Percentiles rank a stretch among this genome's conserved stretches.
Conservation (phyloP, 2,329 filamentous ascomycete species). For the Madurella fahalii region DNA sequence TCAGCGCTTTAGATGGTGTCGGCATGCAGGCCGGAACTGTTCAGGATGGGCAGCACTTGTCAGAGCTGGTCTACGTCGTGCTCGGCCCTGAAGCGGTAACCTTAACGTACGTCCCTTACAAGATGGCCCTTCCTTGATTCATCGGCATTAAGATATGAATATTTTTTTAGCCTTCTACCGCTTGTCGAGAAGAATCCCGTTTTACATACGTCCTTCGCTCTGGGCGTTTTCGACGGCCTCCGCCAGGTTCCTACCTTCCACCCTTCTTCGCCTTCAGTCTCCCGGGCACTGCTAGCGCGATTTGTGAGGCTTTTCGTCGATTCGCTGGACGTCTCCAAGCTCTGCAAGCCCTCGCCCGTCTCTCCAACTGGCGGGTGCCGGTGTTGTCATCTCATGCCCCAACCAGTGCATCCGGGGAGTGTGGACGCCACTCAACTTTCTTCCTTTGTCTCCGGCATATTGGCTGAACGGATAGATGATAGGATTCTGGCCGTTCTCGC, state of each 20-base stretch:
- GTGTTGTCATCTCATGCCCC: neutral
- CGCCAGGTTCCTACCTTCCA: neutral
- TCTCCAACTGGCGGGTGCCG: neutral
- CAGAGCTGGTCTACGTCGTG: neutral
- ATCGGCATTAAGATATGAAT: neutral
- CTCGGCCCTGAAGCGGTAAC: neutral
- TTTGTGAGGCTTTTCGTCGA: slow-evolving; percentile 1
- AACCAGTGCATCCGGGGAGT: neutral
- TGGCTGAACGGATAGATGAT: neutral
- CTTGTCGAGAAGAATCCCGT: slow-evolving; percentile 8
- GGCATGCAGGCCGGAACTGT: neutral
- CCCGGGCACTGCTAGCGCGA: neutral
- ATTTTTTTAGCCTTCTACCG: slow-evolving; percentile 1
- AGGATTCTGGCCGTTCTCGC: slow-evolving; percentile 3
- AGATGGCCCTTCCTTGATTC: neutral
- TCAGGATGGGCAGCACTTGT: neutral
- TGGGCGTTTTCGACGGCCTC: slow-evolving; percentile 10
- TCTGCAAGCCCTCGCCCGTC: neutral
- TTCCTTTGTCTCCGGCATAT: slow-evolving; percentile 2
- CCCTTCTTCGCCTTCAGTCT: neutral
- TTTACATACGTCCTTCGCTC: slow-evolving; percentile 7
- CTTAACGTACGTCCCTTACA: slow-evolving; percentile 1
- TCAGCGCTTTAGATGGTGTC: neutral
- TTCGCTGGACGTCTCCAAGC: slow-evolving; percentile 5
- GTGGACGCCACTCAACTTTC: slow-evolving; percentile 3